These are phyloP conservation scores for Toxoplasma gondii DNA, from an alignment of 169 alveolate genomes.

Conservation along the genomic window DNA sequence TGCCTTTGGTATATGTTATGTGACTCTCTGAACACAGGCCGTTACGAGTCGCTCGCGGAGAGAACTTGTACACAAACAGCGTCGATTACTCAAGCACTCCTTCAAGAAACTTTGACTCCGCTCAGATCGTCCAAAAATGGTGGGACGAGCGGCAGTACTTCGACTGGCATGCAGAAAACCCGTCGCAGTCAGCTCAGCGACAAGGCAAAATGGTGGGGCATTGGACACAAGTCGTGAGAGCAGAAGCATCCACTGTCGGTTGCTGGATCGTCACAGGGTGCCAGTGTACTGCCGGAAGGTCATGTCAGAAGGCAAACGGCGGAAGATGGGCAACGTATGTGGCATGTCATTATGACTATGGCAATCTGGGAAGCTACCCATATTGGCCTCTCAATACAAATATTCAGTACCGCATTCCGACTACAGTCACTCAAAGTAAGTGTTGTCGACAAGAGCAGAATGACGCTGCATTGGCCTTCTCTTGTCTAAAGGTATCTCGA, in stretches of 20 bases:
- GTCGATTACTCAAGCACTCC: constrained; percentile 66
- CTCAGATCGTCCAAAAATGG: constrained; percentile 74
- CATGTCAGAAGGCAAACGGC: constrained; percentile 33
- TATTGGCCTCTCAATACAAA: constrained; percentile 62
- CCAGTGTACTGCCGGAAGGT: constrained; percentile 62
- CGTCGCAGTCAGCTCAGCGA: constrained; percentile 60
- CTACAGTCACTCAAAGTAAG: background rate
- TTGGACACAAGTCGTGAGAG: constrained; percentile 76
- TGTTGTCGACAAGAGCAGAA: background rate
- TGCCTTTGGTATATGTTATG: background rate
- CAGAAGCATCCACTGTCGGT: constrained; percentile 77
- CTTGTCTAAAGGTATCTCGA: background rate
- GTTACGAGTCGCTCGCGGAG: constrained; percentile 77
- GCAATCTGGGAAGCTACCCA: constrained; percentile 72
- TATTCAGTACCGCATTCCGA: constrained; percentile 28
- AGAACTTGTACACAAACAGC: constrained; percentile 72
- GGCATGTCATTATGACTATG: constrained; percentile 76
- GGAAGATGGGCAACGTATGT: constrained; percentile 72
- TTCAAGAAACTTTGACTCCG: constrained; percentile 70
- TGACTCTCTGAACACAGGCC: constrained; percentile 62
- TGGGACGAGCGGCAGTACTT: constrained; percentile 77
- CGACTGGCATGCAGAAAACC: constrained; percentile 70
- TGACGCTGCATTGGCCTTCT: background rate
- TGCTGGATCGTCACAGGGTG: constrained; percentile 75
- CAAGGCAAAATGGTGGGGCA: constrained; percentile 74